Conservation (phyloP, 129 eudicot species). For the Flaveria trinervia region DNA sequence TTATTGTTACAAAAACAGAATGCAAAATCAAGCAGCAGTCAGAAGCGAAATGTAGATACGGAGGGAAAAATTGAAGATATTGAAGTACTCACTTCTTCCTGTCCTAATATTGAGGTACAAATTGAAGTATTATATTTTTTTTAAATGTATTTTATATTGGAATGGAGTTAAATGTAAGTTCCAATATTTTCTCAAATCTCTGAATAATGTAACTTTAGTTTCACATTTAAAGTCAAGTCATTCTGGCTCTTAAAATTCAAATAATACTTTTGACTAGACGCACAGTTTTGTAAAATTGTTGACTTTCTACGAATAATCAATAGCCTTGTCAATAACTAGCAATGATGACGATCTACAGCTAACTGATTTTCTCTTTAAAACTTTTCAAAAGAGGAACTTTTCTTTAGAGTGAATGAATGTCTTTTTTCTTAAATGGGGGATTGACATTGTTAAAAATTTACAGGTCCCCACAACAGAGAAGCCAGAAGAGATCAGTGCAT, state of each 20-base stretch:
- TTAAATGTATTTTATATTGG: background rate
- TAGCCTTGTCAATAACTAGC: background rate
- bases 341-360: background rate
- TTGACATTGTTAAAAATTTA: background rate
- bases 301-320: background rate
- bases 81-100: constrained; percentile 12
- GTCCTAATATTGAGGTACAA: constrained; percentile 25
- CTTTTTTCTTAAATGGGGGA: background rate
- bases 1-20: constrained; percentile 12
- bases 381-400: background rate
- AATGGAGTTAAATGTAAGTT: background rate
- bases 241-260: background rate
- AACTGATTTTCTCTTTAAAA: background rate
- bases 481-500: background rate
- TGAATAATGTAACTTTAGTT: background rate
- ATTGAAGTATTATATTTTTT: background rate
- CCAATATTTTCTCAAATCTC: background rate
- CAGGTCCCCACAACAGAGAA: constrained; percentile 16
- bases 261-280: background rate
- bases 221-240: background rate
- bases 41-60: constrained; percentile 19
- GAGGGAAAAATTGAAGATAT: constrained; percentile 17
- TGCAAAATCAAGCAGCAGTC: constrained; percentile 23
- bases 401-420: background rate
- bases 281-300: background rate